Evolutionary conservation across 169 alveolate species (phyloP), one percentile per base, ranked within the genome.

Genomic region (Fabrea salina): DNA sequence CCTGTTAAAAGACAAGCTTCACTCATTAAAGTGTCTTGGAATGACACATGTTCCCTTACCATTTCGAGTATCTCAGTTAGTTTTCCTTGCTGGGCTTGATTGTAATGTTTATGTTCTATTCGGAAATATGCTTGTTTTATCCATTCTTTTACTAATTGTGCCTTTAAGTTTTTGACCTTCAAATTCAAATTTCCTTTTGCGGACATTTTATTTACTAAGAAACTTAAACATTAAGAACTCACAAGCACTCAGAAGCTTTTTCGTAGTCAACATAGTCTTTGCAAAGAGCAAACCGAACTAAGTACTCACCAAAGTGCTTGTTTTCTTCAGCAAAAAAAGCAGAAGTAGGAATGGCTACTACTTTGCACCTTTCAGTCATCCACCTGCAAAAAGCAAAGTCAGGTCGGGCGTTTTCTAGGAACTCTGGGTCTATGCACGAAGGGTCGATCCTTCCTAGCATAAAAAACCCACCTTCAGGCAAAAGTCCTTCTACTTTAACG

Each of bases 341-440:
- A 35, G 91, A 74, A 41, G 85, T 68, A 25, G 96, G 96, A 72
- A 91, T 84, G 39, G 89, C 70, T 32, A 80, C 80, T 5, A 91
- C 93, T 76, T 84, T 82, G 54, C 67, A 61, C 70, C 85, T 90
- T n/a, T 82, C 79, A 25, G 89, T 88, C 54, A 89, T 51, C 86
- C 88, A 89, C 37, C 91, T 79, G 40, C 89, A 81, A 41, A 89
- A 85, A 5, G 96, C 96, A 33, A 85, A 84, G 67, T 91, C 96
- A 37, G 68, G 59, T 0, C 92, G 91, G 27, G 77, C 74, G 61
- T 77, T 74, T 30, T 51, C 70, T 32, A 76, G 71, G 61, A 82
- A 88, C 41, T 82, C 82, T 25, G 56, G 80, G n/a, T 87, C 89
- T 25, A 91, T 79, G 11, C 61, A 37, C 37, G 71, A 85, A 35